Percentiles rank a stretch among this genome's conserved stretches.
Conservation (phyloP, 352 stramenopile species). For the Globisporangium uncinulatum region DNA sequence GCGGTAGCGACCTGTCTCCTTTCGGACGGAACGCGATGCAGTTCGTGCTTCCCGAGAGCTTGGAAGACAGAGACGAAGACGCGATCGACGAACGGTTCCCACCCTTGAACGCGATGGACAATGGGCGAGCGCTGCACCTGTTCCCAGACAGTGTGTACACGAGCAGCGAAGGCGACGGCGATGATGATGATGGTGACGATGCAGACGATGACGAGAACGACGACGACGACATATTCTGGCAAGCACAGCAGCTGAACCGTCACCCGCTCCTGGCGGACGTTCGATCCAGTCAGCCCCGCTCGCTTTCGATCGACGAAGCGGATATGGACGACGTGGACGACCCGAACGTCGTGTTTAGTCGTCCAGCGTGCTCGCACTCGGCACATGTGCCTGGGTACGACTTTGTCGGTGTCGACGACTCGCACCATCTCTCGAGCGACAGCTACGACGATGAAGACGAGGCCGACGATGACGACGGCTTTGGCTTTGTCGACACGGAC, state of each 20-base stretch:
- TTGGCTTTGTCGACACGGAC: background rate
- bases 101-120: background rate
- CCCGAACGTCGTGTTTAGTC: background rate
- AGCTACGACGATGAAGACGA: conserved; percentile 2
- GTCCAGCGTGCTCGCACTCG: background rate
- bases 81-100: background rate
- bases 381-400: background rate
- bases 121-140: conserved; percentile 8
- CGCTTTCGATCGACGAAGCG: conserved; percentile 8
- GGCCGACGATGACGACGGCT: conserved; percentile 1
- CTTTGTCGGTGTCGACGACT: conserved; percentile 2
- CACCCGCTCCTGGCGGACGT: background rate
- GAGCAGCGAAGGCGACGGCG: conserved; percentile 17
- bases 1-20: background rate
- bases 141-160: conserved; percentile 25
- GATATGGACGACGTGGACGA: conserved; percentile 1
- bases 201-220: conserved; percentile 10
- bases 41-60: background rate
- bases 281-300: background rate
- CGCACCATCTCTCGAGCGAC: background rate
- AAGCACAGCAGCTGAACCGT: background rate
- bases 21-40: background rate
- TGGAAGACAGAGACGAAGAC: background rate
- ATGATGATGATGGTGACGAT: conserved; percentile 12
- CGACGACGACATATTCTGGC: background rate